phyloP scores from a whole-genome alignment of 169 alveolate species.

The Plasmodium inui region DNA sequence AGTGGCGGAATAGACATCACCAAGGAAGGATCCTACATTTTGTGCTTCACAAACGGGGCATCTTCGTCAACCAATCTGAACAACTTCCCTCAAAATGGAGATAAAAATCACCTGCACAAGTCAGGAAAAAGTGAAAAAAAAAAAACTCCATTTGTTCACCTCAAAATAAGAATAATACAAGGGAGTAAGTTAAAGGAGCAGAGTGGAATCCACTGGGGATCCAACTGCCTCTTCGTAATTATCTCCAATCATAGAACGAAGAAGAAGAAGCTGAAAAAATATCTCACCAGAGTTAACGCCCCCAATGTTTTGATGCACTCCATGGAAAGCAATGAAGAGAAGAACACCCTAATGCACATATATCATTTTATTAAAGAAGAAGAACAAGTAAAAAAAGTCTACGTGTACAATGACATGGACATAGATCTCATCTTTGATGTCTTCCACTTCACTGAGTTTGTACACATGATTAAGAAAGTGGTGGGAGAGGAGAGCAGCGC shows the following conservation, averaged over 20 bases:
- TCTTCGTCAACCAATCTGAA: background rate
- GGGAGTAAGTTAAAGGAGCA: background rate
- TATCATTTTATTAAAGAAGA: slow-evolving; percentile 41
- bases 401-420: slow-evolving; percentile 9
- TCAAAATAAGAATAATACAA: slow-evolving; percentile 4
- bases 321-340: slow-evolving; percentile 1
- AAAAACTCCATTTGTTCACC: background rate
- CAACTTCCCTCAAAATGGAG: background rate
- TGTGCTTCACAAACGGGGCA: background rate
- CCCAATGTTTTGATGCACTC: background rate
- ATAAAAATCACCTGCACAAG: background rate
- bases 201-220: background rate
- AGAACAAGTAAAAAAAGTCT: slow-evolving; percentile 1
- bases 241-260: background rate
- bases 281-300: background rate
- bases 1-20: slow-evolving; percentile 34
- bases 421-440: slow-evolving; percentile 7
- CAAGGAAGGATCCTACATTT: slow-evolving; percentile 24
- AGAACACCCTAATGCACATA: slow-evolving; percentile 31
- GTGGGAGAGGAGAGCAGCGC: background rate
- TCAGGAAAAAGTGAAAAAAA: background rate
- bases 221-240: slow-evolving; percentile 1
- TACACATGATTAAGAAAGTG: background rate
- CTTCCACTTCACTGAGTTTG: slow-evolving; percentile 40
- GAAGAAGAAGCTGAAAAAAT: background rate